Evolutionary conservation across 2,329 filamentous ascomycete species (phyloP).

Genomic region (Escovopsis sp.): DNA sequence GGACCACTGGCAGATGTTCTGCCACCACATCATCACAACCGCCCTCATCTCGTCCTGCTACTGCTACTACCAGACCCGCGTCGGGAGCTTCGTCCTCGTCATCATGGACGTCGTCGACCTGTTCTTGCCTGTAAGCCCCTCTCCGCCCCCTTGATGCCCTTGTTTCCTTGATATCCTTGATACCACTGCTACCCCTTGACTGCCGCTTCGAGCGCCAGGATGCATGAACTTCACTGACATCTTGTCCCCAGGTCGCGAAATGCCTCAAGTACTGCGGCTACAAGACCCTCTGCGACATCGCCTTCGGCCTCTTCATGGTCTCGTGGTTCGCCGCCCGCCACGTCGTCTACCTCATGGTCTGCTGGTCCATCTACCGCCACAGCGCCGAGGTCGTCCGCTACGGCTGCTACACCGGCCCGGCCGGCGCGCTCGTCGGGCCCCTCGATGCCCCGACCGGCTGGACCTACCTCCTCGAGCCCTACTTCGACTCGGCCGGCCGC

Average conservation of each 20-base stretch:
- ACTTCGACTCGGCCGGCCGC: conserved; percentile 52
- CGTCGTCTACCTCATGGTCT: conserved; percentile 61
- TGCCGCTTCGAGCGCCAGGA: too few relatives aligned
- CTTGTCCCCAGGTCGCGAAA: conserved; percentile 77
- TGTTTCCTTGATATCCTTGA: too few relatives aligned
- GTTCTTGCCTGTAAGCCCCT: conserved; percentile 57
- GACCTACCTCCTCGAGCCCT: conserved; percentile 57
- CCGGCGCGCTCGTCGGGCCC: conserved; percentile 39
- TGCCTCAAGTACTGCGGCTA: conserved; percentile 81
- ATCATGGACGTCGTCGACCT: conserved; percentile 92
- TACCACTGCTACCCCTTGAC: too few relatives aligned
- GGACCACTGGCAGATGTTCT: conserved; percentile 92
- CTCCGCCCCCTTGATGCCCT: too few relatives aligned
- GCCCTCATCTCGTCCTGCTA: conserved; percentile 70
- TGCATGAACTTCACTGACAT: too few relatives aligned
- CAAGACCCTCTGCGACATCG: conserved; percentile 60
- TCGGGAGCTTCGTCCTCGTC: conserved; percentile 77
- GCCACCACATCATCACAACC: conserved; percentile 84
- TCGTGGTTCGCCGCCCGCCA: conserved; percentile 78
- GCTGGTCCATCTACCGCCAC: conserved; percentile 66
- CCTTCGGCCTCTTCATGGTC: conserved; percentile 74
- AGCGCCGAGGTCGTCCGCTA: conserved; percentile 45
- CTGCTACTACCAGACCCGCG: conserved; percentile 70
- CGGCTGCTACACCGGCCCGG: conserved; percentile 56
- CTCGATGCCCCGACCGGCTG: conserved; percentile 34